Conservation (phyloP, 192 early-diverging fungal species). For the Chytriomyces confervae region DNA sequence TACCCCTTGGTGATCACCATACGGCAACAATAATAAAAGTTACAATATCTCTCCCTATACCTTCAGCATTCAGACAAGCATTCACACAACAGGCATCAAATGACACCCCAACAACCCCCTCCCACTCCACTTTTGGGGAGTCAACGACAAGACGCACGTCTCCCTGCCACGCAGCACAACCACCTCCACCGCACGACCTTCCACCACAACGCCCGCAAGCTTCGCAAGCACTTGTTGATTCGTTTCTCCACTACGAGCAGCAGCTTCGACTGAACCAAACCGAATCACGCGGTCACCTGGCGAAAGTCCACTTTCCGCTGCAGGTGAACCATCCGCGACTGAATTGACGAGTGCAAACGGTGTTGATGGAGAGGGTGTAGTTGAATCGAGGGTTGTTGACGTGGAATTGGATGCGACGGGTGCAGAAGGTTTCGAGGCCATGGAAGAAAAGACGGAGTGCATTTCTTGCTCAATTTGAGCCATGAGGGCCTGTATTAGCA, state of each 20-base stretch:
- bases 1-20: no score
- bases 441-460: slow-evolving; percentile 48
- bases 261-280: slow-evolving; percentile 16
- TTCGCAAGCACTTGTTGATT: not conserved
- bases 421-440: not conserved
- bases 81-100: slow-evolving; percentile 8
- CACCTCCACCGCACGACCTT: slow-evolving; percentile 31
- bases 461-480: slow-evolving; percentile 59
- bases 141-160: slow-evolving; percentile 9
- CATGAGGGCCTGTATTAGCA: slow-evolving; percentile 46
- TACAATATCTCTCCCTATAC: no score
- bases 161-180: slow-evolving; percentile 31
- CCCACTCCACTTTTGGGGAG: slow-evolving; percentile 51
- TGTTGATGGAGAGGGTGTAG: not conserved
- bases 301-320: slow-evolving; percentile 9
- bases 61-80: no score
- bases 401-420: not conserved
- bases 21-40: no score
- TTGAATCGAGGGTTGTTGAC: not conserved
- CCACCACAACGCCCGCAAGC: slow-evolving; percentile 4
- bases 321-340: slow-evolving; percentile 24
- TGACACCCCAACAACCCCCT: slow-evolving; percentile 56
- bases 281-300: slow-evolving; percentile 17
- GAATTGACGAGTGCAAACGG: slow-evolving; percentile 25
- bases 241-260: not conserved